Conservation (phyloP, 306 rosid genomes). For the Prunus padus region DNA sequence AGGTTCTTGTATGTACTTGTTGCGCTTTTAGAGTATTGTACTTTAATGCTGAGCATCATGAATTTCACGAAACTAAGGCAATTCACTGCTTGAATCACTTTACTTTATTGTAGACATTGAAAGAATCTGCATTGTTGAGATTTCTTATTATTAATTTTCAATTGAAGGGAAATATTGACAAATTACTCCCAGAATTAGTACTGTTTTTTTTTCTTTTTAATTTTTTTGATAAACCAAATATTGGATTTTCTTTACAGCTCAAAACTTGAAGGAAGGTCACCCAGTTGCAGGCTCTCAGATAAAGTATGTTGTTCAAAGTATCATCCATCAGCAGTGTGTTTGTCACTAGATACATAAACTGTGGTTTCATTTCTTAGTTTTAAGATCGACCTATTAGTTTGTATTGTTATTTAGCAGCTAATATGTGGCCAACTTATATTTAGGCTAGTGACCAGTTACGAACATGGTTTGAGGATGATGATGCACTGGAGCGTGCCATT, state of each 20-base stretch:
- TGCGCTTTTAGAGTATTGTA: too few relatives aligned
- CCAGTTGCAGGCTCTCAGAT: slow-evolving; percentile 89
- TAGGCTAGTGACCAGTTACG: slow-evolving; percentile 74
- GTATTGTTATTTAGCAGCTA: slow-evolving; percentile 26
- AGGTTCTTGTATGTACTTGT: too few relatives aligned
- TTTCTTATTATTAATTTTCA: too few relatives aligned
- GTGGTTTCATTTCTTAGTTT: background rate
- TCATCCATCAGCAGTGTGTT: background rate
- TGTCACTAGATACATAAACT: slow-evolving; percentile 1
- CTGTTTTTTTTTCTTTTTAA: background rate
- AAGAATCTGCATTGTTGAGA: background rate
- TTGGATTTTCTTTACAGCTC: slow-evolving; percentile 54
- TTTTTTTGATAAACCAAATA: background rate
- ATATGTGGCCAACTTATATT: slow-evolving; percentile 32
- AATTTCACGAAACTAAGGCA: background rate
- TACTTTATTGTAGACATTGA: background rate
- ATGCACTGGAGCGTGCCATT: slow-evolving; percentile 87
- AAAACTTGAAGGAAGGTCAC: slow-evolving; percentile 86
- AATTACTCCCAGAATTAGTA: background rate
- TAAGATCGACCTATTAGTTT: slow-evolving; percentile 14
- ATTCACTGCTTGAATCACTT: background rate
- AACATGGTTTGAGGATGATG: slow-evolving; percentile 83
- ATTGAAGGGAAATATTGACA: background rate
- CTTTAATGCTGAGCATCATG: too few relatives aligned
- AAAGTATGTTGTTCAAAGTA: slow-evolving; percentile 57